Conservation (phyloP, 2,329 filamentous ascomycete species). For the Cladosporium halotolerans region DNA sequence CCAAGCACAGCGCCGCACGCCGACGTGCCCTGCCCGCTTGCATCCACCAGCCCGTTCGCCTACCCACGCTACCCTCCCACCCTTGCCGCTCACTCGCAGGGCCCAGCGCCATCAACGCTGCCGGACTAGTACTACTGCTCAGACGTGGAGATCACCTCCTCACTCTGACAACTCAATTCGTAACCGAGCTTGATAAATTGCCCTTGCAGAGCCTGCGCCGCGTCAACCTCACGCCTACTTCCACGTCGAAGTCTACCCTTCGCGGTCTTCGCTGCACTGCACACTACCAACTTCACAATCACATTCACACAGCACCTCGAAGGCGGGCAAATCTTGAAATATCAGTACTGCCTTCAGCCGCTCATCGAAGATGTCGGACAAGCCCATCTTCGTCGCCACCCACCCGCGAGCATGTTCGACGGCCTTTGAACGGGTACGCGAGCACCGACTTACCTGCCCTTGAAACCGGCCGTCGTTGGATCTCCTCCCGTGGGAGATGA, state of each 20-base stretch:
- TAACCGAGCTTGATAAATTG: slow-evolving; percentile 10
- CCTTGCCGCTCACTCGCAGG: slow-evolving; percentile 3
- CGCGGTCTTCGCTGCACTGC: no score
- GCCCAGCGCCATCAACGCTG: slow-evolving; percentile 1
- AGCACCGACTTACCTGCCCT: background rate
- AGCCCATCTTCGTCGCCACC: slow-evolving; percentile 85
- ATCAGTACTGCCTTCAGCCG: slow-evolving; percentile 11
- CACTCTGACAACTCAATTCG: background rate
- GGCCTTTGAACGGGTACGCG: slow-evolving; percentile 79
- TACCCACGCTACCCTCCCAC: slow-evolving; percentile 6
- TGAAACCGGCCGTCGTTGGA: background rate
- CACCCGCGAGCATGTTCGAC: slow-evolving; percentile 94
- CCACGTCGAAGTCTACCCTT: slow-evolving; percentile 1
- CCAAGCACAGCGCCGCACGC: slow-evolving; percentile 1
- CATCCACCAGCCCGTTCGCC: slow-evolving; percentile 1
- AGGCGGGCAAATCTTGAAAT: slow-evolving; percentile 15
- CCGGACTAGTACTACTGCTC: background rate
- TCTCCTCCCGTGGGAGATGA: background rate
- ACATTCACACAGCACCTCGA: background rate
- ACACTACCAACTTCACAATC: background rate
- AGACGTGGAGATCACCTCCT: slow-evolving; percentile 10
- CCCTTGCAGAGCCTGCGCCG: slow-evolving; percentile 7
- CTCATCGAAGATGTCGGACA: slow-evolving; percentile 56
- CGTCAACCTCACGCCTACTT: background rate
- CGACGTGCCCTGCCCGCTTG: background rate